Percentiles rank a stretch among this genome's conserved stretches.
These are phyloP conservation scores for Abrus precatorius DNA, from an alignment of 306 rosid genomes.

Conservation along the genomic window DNA sequence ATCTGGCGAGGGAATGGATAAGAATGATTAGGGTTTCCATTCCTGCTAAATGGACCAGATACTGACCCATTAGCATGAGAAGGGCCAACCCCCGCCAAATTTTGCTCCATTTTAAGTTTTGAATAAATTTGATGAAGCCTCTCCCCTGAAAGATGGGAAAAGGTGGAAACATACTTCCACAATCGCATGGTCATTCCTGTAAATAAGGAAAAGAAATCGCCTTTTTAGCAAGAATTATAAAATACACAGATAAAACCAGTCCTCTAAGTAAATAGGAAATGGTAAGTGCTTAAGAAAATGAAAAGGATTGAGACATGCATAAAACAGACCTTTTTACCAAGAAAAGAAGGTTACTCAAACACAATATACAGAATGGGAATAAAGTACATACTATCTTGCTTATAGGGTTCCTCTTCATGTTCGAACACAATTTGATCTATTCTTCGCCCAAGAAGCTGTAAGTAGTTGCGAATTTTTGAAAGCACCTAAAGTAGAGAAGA, in stretches of 20 bases:
- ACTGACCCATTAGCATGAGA: constrained; percentile 74
- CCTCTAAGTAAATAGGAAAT: background rate
- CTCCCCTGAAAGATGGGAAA: constrained; percentile 96
- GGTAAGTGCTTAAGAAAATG: background rate
- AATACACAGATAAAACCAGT: no score
- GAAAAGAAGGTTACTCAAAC: background rate
- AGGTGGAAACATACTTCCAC: constrained; percentile 98
- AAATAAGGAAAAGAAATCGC: constrained; percentile 14
- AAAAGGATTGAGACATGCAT: background rate
- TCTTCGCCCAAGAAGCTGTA: constrained; percentile 95
- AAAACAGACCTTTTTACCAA: background rate
- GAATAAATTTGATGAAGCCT: constrained; percentile 92
- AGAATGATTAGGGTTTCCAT: constrained; percentile 50
- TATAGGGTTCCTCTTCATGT: constrained; percentile 81
- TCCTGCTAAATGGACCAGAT: constrained; percentile 69
- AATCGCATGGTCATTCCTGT: constrained; percentile 94
- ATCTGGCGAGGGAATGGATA: constrained; percentile 53
- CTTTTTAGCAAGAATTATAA: no score
- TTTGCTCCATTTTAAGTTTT: constrained; percentile 85
- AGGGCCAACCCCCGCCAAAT: constrained; percentile 77
- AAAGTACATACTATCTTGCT: constrained; percentile 88
- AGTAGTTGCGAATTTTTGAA: constrained; percentile 85
- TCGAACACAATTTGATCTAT: constrained; percentile 88
- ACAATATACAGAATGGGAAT: background rate
- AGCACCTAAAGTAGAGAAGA: constrained; percentile 71